Conservation (phyloP, 1,139 yeast genomes). For the Geotrichum klebahnii region DNA sequence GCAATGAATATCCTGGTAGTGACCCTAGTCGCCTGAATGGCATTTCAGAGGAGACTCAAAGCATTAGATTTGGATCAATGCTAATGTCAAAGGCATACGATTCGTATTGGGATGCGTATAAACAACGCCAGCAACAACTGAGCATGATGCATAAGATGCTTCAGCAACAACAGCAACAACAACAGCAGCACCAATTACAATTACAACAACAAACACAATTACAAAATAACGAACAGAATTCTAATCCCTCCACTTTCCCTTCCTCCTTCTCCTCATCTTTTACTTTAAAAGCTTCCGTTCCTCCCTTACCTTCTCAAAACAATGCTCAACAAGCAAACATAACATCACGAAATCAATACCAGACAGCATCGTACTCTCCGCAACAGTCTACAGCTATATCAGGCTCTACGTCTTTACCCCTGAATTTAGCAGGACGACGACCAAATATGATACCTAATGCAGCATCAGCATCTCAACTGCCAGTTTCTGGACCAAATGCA, state of each 20-base stretch:
- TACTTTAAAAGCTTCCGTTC: no score
- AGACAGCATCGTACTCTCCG: no score
- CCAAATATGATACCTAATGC: no score
- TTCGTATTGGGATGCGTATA: slow-evolving; percentile 52
- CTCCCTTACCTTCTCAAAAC: neutral
- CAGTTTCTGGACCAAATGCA: no score
- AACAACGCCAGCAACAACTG: slow-evolving; percentile 45
- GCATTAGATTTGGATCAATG: slow-evolving; percentile 89
- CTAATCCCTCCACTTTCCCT: no score
- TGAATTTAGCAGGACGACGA: no score
- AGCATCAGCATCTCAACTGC: no score
- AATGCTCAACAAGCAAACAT: neutral
- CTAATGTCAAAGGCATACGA: slow-evolving; percentile 80
- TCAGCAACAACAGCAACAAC: slow-evolving; percentile 32
- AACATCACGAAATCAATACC: slow-evolving; percentile 1
- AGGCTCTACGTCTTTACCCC: no score
- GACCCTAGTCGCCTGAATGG: slow-evolving; percentile 71
- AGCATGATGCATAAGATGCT: slow-evolving; percentile 39
- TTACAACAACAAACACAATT: slow-evolving; percentile 31
- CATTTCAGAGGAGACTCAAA: slow-evolving; percentile 81
- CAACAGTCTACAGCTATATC: no score
- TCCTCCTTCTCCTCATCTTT: no score
- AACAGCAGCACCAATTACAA: slow-evolving; percentile 30
- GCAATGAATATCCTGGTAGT: slow-evolving; percentile 52
- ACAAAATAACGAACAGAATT: no score